Evolutionary conservation across 2,329 filamentous ascomycete species (phyloP), one percentile per base, ranked within the genome.

Genomic region (Sporothrix variecibatus): DNA sequence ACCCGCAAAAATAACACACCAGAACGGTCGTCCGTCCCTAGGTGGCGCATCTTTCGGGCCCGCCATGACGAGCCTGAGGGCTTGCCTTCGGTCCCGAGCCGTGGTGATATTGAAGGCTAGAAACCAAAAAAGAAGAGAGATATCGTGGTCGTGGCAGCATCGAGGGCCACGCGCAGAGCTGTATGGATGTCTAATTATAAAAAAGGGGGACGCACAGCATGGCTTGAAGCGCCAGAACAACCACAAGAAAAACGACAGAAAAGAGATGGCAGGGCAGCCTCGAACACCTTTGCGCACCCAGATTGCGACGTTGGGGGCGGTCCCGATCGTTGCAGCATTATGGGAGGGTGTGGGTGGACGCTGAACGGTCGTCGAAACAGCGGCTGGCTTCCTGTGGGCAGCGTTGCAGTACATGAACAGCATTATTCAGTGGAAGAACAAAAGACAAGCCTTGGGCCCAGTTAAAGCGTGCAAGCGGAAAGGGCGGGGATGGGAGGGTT

Each of bases 281-380:
- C 23, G 38, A 67, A 67, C 62, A 40, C 11, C 62, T 17, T n/a
- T 65, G 43, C 23, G 26, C 46, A 26, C 65, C 51, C 46, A 56
- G 43, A 56, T 8, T 71, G 51, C 68, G 51, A 58, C 51, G 68
- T 60, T 71, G 68, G 68, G 68, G 68, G 34, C 67, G 67, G 67
- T 56, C 40, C 49, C 67, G 67, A 70, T 70, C 67, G 49, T 58
- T 51, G 28, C 68, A 58, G n/a, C 51, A 34, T 46, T 38, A 11
- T 69, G 67, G 64, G 11, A 15, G 67, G 28, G 60, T 23, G 46
- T 68, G 43, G 15, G 17, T 43, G n/a, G 64, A 26, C 5, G 28
- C 23, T 15, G 15, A 7, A 58, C 23, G 23, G 34, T 8, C 3
- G 8, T 23, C 1, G 64, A 9, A 49, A 49, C 23, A 34, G 40